Evolutionary conservation across 2,329 filamentous ascomycete genomes (phyloP).

Genomic region (Trichoderma citrinoviride): DNA sequence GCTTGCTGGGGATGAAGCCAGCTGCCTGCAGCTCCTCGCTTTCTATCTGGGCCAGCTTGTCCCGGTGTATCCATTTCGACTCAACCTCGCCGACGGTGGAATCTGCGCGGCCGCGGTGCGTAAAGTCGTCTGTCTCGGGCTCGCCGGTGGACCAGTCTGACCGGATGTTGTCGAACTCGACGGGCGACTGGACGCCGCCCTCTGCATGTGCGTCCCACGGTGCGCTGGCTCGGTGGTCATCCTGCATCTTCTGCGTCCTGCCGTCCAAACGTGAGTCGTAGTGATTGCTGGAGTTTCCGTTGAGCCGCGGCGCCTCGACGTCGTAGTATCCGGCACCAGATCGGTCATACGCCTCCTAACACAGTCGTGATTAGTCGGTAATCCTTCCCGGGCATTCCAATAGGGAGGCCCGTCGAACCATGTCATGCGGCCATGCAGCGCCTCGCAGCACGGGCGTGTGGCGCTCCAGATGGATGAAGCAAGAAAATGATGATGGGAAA

Average conservation of each 20-base stretch:
- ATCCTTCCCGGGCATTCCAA: neutral
- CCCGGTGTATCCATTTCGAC: slow-evolving; percentile 81
- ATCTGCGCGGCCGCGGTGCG: slow-evolving; percentile 29
- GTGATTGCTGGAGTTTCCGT: slow-evolving; percentile 29
- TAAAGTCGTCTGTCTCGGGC: slow-evolving; percentile 30
- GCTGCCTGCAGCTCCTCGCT: slow-evolving; percentile 76
- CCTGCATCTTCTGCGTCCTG: slow-evolving; percentile 37
- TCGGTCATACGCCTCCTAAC: slow-evolving; percentile 17
- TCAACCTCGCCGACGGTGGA: slow-evolving; percentile 44
- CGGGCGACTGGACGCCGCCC: slow-evolving; percentile 26
- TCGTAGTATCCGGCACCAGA: slow-evolving; percentile 37
- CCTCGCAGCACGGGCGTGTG: neutral
- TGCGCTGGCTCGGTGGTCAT: slow-evolving; percentile 33
- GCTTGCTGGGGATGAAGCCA: slow-evolving; percentile 58
- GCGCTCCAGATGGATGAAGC: neutral
- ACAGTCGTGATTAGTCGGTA: neutral
- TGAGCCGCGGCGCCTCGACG: slow-evolving; percentile 45
- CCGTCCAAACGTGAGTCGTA: slow-evolving; percentile 30
- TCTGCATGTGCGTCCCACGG: slow-evolving; percentile 30
- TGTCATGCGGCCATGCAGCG: slow-evolving; percentile 6
- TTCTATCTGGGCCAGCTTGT: slow-evolving; percentile 80
- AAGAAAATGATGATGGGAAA: neutral
- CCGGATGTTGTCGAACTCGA: slow-evolving; percentile 29
- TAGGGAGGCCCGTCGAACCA: neutral
- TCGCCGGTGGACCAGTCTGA: slow-evolving; percentile 23